Conservation (phyloP, 116 monocot genomes). For the Posidonia oceanica region DNA sequence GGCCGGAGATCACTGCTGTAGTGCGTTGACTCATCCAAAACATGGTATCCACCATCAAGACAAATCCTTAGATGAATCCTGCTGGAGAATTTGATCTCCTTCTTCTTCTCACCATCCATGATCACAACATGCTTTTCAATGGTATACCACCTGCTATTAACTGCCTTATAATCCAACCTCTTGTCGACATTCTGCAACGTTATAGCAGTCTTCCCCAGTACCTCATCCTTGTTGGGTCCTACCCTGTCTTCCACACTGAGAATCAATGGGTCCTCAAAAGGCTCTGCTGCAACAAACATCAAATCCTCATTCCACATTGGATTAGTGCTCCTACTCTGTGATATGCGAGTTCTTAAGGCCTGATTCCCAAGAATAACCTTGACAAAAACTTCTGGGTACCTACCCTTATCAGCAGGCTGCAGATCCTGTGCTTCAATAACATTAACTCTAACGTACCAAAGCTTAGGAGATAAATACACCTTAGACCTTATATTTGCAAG, state of each 20-base stretch:
- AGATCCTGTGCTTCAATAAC: slow-evolving; percentile 62
- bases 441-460: slow-evolving; percentile 66
- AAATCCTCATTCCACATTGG: slow-evolving; percentile 68
- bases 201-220: slow-evolving; percentile 35
- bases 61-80: slow-evolving; percentile 53
- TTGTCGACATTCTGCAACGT: slow-evolving; percentile 34
- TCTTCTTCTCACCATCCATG: slow-evolving; percentile 43
- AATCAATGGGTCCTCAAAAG: slow-evolving; percentile 51
- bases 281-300: slow-evolving; percentile 58
- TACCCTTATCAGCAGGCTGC: slow-evolving; percentile 28
- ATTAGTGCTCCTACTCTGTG: slow-evolving; percentile 25
- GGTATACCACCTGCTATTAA: slow-evolving; percentile 37
- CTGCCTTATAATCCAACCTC: slow-evolving; percentile 35
- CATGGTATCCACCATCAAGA: slow-evolving; percentile 64
- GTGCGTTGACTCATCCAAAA: slow-evolving; percentile 58
- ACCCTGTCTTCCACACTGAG: slow-evolving; percentile 49
- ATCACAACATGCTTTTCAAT: slow-evolving; percentile 38
- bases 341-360: slow-evolving; percentile 23
- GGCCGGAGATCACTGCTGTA: slow-evolving; percentile 66
- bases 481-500: slow-evolving; percentile 45
- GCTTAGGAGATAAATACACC: slow-evolving; percentile 58
- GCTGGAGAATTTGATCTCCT: slow-evolving; percentile 46
- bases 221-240: slow-evolving; percentile 43
- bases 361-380: slow-evolving; percentile 46
- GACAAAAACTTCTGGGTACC: slow-evolving; percentile 43